These are phyloP conservation scores for Diaporthe amygdali DNA, from an alignment of 2,329 filamentous ascomycete genomes.

Conservation along the genomic window DNA sequence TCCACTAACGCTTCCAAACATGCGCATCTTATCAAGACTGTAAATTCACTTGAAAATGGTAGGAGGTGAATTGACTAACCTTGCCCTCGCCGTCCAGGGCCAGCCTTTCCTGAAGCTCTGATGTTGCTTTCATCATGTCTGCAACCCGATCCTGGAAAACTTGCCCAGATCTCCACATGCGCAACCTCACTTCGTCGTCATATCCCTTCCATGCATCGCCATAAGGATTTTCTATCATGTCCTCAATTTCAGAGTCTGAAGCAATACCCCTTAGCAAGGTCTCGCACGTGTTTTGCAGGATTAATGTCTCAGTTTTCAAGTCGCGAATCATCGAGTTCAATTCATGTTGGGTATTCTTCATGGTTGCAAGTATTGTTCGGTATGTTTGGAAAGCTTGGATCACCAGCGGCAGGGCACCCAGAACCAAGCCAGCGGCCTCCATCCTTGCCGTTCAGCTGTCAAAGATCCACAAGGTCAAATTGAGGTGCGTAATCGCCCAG, in stretches of 20 bases:
- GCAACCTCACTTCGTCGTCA: neutral
- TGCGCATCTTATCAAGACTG: neutral
- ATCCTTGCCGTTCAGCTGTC: no score
- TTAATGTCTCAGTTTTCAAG: neutral
- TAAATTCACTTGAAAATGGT: neutral
- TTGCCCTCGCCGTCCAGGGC: neutral
- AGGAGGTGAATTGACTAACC: neutral
- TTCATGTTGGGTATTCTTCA: no score
- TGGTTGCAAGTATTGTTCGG: no score
- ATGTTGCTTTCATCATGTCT: neutral
- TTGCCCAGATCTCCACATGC: neutral
- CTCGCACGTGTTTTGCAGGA: neutral
- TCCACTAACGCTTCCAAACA: neutral
- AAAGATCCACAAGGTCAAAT: no score
- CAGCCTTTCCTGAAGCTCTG: neutral
- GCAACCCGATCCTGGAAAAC: neutral
- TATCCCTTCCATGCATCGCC: neutral
- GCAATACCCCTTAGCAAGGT: neutral
- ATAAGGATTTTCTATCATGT: neutral
- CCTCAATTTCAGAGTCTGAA: neutral
- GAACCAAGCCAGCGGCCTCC: no score
- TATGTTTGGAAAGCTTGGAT: no score
- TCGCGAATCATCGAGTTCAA: no score
- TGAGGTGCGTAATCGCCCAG: no score
- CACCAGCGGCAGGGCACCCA: no score